A percentile compares a stretch with the other conserved stretches of the same genome.
Conservation (phyloP, 805 yeast species). For the Candida yuanshanica region DNA sequence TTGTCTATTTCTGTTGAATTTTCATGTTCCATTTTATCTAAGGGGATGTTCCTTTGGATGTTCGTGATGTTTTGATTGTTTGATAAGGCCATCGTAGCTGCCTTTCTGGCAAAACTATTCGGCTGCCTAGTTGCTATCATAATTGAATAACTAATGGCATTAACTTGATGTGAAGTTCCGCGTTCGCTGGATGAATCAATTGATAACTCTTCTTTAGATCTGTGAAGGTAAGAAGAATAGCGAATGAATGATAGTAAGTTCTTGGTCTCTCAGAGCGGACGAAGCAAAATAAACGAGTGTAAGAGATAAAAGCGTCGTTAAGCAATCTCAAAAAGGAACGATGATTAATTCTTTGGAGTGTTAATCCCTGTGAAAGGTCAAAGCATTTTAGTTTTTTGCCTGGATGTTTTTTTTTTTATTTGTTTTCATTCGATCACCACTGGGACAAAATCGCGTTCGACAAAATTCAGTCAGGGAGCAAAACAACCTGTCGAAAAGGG, state of each 20-base stretch:
- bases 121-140: not conserved
- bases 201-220: not conserved
- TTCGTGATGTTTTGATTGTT: constrained; percentile 15
- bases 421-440: not conserved
- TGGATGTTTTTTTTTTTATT: not conserved
- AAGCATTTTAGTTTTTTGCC: not conserved
- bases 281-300: no score
- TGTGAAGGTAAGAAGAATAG: not conserved
- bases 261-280: no score
- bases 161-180: not conserved
- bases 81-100: constrained; percentile 21
- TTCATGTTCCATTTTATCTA: not conserved
- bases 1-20: constrained; percentile 21
- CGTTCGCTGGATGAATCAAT: not conserved
- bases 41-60: constrained; percentile 29
- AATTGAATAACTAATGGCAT: not conserved
- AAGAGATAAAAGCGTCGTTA: no score
- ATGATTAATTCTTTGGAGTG: no score
- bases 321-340: no score
- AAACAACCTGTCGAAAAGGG: no score
- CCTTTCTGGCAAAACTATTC: constrained; percentile 20
- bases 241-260: not conserved
- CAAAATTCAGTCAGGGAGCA: not conserved
- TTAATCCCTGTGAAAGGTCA: no score
- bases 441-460: not conserved